Evolutionary conservation across 1,139 yeast genomes (phyloP), one percentile per base, ranked within the genome.

Genomic region (Barnettozyma hawaiiensis): DNA sequence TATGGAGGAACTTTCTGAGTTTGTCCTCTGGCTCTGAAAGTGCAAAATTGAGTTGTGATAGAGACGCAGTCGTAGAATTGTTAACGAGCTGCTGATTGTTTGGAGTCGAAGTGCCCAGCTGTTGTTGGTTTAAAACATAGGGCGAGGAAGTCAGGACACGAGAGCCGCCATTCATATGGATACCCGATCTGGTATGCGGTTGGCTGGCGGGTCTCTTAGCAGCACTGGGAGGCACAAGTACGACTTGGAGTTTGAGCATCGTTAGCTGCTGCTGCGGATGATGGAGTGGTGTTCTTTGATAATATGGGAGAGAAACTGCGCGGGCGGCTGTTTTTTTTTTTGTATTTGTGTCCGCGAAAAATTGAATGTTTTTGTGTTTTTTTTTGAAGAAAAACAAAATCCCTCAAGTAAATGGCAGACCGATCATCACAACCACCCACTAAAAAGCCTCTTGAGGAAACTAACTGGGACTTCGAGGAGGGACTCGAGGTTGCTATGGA

Each of bases 1-100:
- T 66, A 55, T 81, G 86, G 35, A 85, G 68, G 55, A 85, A 81
- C 58, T 74, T 76, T 47, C 75, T 68, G 7, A 61, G 43, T 26
- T 47, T 51, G 14, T 58, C 52, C 28, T 51, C 42, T n/a, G 34
- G 45, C 24, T 43, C 46, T 7, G 38, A 28, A 14, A 18, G 39
- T 14, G 20, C 32, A 36, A 24, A 22, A 5, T 18, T 15, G 9
- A 29, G 21, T 12, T 24, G 23, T 9, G 37, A 24, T 15, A 15
- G 34, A 22, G 20, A 31, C 27, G 39, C 32, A n/a, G 23, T 27
- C 7, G 38, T 18, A 20, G 37, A 34, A 14, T 10, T 14, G 37
- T 34, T 35, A 6, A 18, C 31, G 2, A 24, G 24, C 26, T 21
- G 20, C 20, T 36, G 37, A 11, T 37, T 37, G 26, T 46, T 46